Evolutionary conservation across 371 early-diverging fungal genomes (phyloP), one percentile per base, ranked within the genome.

Genomic region (Enteropsectra breve): DNA sequence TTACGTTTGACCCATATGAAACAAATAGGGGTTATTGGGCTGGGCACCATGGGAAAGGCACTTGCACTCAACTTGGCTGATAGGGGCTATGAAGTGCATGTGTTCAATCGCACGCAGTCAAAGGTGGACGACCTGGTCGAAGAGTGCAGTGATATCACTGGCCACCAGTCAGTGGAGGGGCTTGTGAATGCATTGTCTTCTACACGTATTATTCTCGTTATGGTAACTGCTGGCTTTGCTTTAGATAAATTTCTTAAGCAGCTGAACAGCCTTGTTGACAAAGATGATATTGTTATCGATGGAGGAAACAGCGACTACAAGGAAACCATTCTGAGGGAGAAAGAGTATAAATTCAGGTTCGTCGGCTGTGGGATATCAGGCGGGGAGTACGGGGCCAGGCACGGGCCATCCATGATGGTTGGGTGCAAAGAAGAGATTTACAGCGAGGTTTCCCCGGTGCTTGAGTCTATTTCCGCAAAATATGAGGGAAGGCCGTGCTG

Each of bases 31-130:
- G 87, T 97, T 73, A 92, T 95, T 78, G 97, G 97, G 77, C 84
- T 97, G 80, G 97, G 94, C 79, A 93, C 93, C 76, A 95, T 95
- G 94, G 95, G 96, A 74, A 91, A 91, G 82, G 94, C 92, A 84
- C 82, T 96, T 70, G 88, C 94, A 74, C 83, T 94, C 59, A 97
- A 96, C 86, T 88, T 95, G 85, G 87, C 88, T 80, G 94, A 93
- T 79, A 86, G 93, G 74, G 94, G 93, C 46, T 92, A 84, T 83
- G 77, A 63, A 5, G 84, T 85, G 50, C 34, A 74, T 64, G 61
- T 79, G n/a, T 95, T 86, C 85, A 97, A 97, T 87, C 86, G 96
- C 78, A 94, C 95, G 46, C 85, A 84, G 49, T 80, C 84, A 72
- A 97, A 95, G 84, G 94, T 94, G 60, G 88, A 90, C 67, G 81